Conservation (phyloP, 768 basidiomycete genomes). For the Kwoniella dejecticola region DNA sequence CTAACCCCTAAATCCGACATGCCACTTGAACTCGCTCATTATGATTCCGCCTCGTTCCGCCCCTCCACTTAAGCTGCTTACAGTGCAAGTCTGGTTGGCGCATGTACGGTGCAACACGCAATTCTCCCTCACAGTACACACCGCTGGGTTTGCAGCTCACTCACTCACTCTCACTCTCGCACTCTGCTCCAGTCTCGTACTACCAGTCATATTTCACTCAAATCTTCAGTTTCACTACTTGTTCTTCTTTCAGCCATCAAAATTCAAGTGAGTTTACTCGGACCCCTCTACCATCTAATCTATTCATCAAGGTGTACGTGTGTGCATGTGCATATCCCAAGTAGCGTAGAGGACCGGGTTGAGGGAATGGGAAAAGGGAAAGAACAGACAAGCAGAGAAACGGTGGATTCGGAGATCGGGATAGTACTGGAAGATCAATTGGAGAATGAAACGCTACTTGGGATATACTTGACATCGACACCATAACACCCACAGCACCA, state of each 20-base stretch:
- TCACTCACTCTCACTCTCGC: conserved; percentile 5
- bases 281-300: too few relatives aligned
- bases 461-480: conserved; percentile 3
- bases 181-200: background rate
- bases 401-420: background rate
- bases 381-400: background rate
- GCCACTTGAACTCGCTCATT: background rate
- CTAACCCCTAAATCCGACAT: conserved; percentile 5
- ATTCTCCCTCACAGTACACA: background rate
- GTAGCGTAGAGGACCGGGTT: background rate
- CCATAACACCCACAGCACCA: background rate
- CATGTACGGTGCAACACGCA: too few relatives aligned
- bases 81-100: too few relatives aligned
- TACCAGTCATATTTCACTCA: conserved; percentile 6
- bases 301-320: too few relatives aligned
- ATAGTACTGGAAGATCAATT: background rate
- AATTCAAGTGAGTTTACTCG: conserved; percentile 28
- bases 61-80: background rate
- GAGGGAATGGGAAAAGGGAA: background rate
- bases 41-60: background rate
- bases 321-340: conserved; percentile 4
- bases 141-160: background rate
- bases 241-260: conserved; percentile 19
- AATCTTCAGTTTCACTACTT: conserved; percentile 1
- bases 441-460: conserved; percentile 2